Conservation (phyloP, 2,329 filamentous ascomycete genomes). For the Cladophialophora chaetospira region DNA sequence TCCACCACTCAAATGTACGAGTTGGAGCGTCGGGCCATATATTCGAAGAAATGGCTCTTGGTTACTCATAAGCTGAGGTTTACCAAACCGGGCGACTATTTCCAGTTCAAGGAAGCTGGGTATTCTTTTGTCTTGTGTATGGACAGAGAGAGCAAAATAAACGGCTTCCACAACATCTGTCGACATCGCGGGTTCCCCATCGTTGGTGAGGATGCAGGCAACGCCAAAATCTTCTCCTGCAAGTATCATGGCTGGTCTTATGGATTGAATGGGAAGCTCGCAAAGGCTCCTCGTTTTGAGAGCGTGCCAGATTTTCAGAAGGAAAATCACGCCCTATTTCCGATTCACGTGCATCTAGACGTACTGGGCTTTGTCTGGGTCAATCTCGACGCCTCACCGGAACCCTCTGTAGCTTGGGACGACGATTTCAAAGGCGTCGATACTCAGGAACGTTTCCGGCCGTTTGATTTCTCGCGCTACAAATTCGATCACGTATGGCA, state of each 20-base stretch:
- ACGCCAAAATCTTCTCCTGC: conserved; percentile 54
- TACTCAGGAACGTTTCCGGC: conserved; percentile 46
- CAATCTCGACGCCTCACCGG: conserved; percentile 20
- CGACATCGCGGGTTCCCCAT: conserved; percentile 61
- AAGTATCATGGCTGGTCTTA: conserved; percentile 67
- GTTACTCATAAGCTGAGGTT: conserved; percentile 49
- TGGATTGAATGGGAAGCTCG: conserved; percentile 58
- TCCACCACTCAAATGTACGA: conserved; percentile 52
- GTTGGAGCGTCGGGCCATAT: conserved; percentile 53
- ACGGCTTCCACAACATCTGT: conserved; percentile 65
- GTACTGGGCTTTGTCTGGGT: conserved; percentile 28
- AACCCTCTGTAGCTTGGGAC: conserved; percentile 50
- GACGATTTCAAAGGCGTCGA: conserved; percentile 56
- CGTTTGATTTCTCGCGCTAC: conserved; percentile 57
- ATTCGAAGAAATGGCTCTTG: conserved; percentile 52
- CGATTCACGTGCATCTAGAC: conserved; percentile 27
- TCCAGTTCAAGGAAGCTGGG: conserved; percentile 40
- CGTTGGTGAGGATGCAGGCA: conserved; percentile 40
- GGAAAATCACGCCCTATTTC: conserved; percentile 56
- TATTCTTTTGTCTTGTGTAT: conserved; percentile 57
- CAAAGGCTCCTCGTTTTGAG: conserved; percentile 63
- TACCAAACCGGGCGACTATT: conserved; percentile 49
- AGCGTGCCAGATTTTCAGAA: conserved; percentile 60
- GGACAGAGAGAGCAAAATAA: conserved; percentile 55
- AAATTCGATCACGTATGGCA: conserved; percentile 60